Evolutionary conservation across 139 green algal genomes (phyloP), one percentile per base, ranked within the genome.

Genomic region (Closterium sp.): DNA sequence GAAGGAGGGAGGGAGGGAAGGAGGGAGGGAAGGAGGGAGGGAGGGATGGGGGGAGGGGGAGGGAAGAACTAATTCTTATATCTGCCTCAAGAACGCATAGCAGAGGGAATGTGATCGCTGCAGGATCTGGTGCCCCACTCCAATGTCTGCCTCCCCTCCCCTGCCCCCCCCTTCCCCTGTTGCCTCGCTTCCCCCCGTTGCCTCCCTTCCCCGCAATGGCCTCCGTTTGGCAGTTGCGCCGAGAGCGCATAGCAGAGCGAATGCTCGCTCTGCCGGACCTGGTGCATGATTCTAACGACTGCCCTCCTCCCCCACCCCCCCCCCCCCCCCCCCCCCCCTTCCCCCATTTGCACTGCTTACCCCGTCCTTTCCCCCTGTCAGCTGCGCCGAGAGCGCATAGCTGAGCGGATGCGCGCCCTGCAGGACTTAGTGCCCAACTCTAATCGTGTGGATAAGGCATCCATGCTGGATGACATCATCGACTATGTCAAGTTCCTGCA

Each of bases 401-500:
- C 87, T 3, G 91, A 93, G 86, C 35, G 87, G n/a, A 93, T 93
- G 87, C 19, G 81, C 3, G 31, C 87, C 5, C 87, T 93, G 69
- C 87, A 93, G 32, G 69, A 88, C 23, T 89, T 93, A 10, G 91
- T 93, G 23, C 91, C 91, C 6, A 93, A 93, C 33, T 66, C 32
- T 9, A 93, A 91, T 76, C 87, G 87, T 4, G 88, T 93, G 16
- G 91, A 93, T 32, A 93, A 91, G 66, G 91, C 91, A 21, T 93
- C 91, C 6, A 93, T 93, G 91, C 35, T 93, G 55, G 91, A 93
- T 30, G 91, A 93, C 28, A 92, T 92, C 3, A 93, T 93, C 43
- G 91, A 93, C n/a, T 93, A 93, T 93, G 91, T 93, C 69, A 91
- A 87, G 31, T 93, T 93, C 33, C 88, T 93, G 35, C 91, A 93